phyloP scores from a whole-genome alignment of 176 grass and related monocot genomes.

The Ananas comosus region DNA sequence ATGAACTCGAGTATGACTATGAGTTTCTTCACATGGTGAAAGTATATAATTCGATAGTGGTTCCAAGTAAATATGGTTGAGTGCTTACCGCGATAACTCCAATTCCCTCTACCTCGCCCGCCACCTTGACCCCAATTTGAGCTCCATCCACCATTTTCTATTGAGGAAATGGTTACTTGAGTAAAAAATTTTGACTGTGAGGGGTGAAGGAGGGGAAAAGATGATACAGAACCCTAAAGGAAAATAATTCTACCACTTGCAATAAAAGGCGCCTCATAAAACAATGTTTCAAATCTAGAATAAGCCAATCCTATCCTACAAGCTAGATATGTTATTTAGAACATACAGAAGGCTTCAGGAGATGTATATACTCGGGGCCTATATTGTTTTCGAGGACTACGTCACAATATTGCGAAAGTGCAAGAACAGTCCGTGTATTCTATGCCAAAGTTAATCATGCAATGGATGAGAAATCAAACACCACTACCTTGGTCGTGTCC shows the following conservation, averaged over 20 bases:
- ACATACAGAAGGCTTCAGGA: not conserved
- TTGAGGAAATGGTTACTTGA: slow-evolving; percentile 12
- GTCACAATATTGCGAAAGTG: not conserved
- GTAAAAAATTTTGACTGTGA: not conserved
- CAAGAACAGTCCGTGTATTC: not conserved
- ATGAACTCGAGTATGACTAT: not conserved
- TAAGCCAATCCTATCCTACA: not conserved
- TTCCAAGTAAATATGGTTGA: not conserved
- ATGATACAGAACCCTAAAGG: not conserved
- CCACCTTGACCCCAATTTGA: slow-evolving; percentile 38
- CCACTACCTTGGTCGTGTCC: slow-evolving; percentile 45
- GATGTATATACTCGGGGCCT: not conserved
- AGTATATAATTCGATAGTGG: not conserved
- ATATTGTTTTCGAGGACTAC: not conserved
- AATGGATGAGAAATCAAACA: too few relatives aligned
- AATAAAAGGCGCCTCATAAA: too few relatives aligned
- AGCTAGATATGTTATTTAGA: not conserved
- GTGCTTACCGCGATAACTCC: slow-evolving; percentile 39
- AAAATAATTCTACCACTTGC: not conserved
- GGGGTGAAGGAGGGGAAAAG: not conserved
- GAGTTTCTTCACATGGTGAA: not conserved
- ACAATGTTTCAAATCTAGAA: too few relatives aligned
- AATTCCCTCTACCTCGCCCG: slow-evolving; percentile 54
- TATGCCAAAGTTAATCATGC: not conserved
- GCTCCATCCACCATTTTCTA: slow-evolving; percentile 77